These are phyloP conservation scores for Thalassiosira pacifica DNA, from an alignment of 352 stramenopile species.

Conservation along the genomic window DNA sequence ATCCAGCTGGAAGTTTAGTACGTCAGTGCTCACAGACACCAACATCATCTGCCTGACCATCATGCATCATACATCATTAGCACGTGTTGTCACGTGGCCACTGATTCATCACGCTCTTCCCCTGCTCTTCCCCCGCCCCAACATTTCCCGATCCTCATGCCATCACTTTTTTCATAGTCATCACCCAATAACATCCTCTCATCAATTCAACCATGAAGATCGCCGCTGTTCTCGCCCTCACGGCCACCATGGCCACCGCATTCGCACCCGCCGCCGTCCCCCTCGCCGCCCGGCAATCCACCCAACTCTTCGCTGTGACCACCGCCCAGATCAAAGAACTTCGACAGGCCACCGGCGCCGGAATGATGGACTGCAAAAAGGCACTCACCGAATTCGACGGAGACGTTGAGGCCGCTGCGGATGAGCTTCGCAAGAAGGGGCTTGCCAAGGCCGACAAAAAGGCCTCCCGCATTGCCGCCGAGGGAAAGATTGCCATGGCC, in stretches of 20 bases:
- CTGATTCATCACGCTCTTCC: too few species aligned
- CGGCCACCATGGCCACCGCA: slow-evolving; percentile 51
- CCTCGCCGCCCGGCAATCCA: slow-evolving; percentile 30
- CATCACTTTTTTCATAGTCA: too few species aligned
- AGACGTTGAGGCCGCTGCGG: slow-evolving; percentile 69
- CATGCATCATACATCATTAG: too few species aligned
- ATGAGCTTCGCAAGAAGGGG: slow-evolving; percentile 80
- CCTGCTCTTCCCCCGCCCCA: too few species aligned
- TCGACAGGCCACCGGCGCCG: slow-evolving; percentile 75
- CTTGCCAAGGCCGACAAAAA: slow-evolving; percentile 88
- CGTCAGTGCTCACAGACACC: too few species aligned
- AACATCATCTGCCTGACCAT: too few species aligned
- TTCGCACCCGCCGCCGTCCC: slow-evolving; percentile 43
- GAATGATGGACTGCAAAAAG: slow-evolving; percentile 88
- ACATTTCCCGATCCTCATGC: too few species aligned
- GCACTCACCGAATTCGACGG: slow-evolving; percentile 75
- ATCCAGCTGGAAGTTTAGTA: too few species aligned
- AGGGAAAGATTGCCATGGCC: slow-evolving; percentile 77
- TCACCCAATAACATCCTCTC: background rate
- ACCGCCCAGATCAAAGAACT: slow-evolving; percentile 80
- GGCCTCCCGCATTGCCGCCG: slow-evolving; percentile 74
- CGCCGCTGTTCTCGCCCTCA: slow-evolving; percentile 46
- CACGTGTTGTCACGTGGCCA: too few species aligned
- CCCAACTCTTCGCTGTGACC: slow-evolving; percentile 59
- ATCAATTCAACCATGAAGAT: slow-evolving; percentile 61